Base-by-base conservation (phyloP, 768 basidiomycete genomes). In the Mycena alexandri region DNA sequence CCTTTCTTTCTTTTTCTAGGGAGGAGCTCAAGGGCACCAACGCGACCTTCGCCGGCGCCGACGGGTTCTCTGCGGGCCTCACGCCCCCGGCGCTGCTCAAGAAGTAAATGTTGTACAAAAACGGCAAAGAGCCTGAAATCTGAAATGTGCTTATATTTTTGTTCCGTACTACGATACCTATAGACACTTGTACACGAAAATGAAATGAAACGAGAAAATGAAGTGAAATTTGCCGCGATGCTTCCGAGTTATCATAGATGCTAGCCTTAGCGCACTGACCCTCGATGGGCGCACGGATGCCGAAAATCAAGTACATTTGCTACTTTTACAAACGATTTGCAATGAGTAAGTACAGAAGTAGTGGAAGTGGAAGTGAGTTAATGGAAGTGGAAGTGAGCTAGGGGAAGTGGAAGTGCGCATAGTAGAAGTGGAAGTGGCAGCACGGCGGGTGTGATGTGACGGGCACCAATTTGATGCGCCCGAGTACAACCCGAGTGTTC, bases 61-160 rank as follows among this genome's bases (percentile, higher is more conserved):
- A 87, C 79, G 95, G 94, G 52, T 83, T 97, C 71, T 93, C 95
- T 68, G 87, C 87, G 65, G 96, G 96, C 63, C 77, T 81, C 68
- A 88, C 82, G n/a, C 75, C 90, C 57, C 95, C 95, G 51, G 90
- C 88, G 63, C 81, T 95, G 61, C 82, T 87, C 76, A 86, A 88
- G 85, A 91, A 92, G 82, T 90, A 84, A 75, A 73, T 62, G 61
- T 47, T 57, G 56, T 57, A 68, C 47, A 48, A 63, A 47, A 38
- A 34, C 36, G 42, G 25, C 55, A 24, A 21, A 48, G 33, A 47
- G 34, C 52, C 43, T 19, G 25, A 59, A 53, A n/a, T 33, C 21
- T 58, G 29, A 62, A 68, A 67, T 67, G 66, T 68, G 67, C 61
- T 67, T 68, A 44, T 68, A 68, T 57, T 52, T 59, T 60, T 56